Conservation (phyloP, 768 basidiomycete species). For the Suillus fuscotomentosus region DNA sequence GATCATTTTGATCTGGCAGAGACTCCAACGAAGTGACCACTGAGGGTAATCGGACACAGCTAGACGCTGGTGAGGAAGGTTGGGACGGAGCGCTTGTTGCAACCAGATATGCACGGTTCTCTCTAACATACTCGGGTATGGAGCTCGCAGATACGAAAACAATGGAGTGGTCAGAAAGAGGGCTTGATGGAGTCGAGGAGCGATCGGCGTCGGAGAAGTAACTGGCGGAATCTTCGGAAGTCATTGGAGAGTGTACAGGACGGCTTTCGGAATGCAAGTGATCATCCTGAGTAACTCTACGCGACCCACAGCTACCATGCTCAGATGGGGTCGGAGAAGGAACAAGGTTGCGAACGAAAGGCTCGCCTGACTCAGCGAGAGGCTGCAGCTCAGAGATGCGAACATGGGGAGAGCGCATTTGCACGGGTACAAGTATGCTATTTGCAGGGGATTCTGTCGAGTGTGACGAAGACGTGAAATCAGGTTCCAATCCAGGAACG, state of each 20-base stretch:
- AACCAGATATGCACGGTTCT: slow-evolving; percentile 29
- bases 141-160: slow-evolving; percentile 29
- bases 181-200: slow-evolving; percentile 1
- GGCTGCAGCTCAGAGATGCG: background rate
- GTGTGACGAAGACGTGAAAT: background rate
- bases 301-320: slow-evolving; percentile 16
- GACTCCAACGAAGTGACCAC: slow-evolving; percentile 23
- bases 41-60: slow-evolving; percentile 20
- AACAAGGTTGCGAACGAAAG: background rate
- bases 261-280: background rate
- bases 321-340: slow-evolving; percentile 29
- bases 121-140: slow-evolving; percentile 29
- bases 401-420: background rate
- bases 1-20: slow-evolving; percentile 4
- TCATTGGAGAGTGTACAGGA: background rate
- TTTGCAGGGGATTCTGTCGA: background rate
- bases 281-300: background rate
- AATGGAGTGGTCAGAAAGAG: slow-evolving; percentile 21
- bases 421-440: background rate
- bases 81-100: slow-evolving; percentile 27
- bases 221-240: background rate
- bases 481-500: background rate
- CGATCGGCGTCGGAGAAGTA: background rate
- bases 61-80: slow-evolving; percentile 16
- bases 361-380: background rate